Evolutionary conservation across 805 yeast genomes (phyloP).

Genomic region (Kuraishia cidri): DNA sequence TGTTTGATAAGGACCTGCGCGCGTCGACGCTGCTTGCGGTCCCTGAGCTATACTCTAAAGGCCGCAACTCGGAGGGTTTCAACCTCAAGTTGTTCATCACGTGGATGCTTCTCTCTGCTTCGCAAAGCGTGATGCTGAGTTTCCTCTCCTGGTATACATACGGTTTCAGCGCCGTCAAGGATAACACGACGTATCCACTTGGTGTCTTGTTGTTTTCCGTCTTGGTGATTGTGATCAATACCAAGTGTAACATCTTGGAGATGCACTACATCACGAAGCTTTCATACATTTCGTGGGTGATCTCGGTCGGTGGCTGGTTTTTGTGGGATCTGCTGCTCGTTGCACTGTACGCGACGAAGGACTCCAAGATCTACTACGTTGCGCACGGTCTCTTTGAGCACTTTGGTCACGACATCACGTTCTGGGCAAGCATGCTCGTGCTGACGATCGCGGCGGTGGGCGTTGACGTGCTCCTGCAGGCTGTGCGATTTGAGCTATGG

Average conservation of each 20-base stretch:
- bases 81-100: conserved; percentile 57
- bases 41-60: conserved; percentile 80
- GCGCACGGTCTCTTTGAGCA: conserved; percentile 55
- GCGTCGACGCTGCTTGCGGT: conserved; percentile 86
- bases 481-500: conserved; percentile 40
- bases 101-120: conserved; percentile 75
- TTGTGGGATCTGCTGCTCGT: conserved; percentile 78
- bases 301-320: conserved; percentile 81
- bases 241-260: conserved; percentile 75
- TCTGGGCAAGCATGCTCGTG: conserved; percentile 75
- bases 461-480: conserved; percentile 57
- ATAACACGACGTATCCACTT: conserved; percentile 73
- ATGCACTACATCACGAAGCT: conserved; percentile 68
- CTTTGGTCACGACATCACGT: conserved; percentile 74
- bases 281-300: conserved; percentile 51
- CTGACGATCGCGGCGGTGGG: conserved; percentile 49
- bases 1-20: conserved; percentile 83
- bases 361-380: conserved; percentile 59
- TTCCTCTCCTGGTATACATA: conserved; percentile 60
- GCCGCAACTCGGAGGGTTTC: conserved; percentile 68
- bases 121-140: conserved; percentile 62
- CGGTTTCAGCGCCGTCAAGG: conserved; percentile 61
- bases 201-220: conserved; percentile 74
- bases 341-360: conserved; percentile 47
- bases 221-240: conserved; percentile 62